These are phyloP conservation scores for Sungouiozyma ichnusensis DNA, from an alignment of 805 yeast genomes.

Conservation along the genomic window DNA sequence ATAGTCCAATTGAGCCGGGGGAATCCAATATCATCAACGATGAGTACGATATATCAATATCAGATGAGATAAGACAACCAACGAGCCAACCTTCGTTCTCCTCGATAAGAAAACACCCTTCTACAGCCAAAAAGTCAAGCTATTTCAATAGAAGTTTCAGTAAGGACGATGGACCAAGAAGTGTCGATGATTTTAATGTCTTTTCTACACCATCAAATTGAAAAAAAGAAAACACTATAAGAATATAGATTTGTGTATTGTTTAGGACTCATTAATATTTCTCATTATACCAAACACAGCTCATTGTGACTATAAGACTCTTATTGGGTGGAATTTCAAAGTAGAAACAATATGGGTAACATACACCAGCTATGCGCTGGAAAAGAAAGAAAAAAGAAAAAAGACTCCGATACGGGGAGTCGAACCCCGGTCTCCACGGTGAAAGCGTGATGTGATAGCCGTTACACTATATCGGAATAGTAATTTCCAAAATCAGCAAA, in stretches of 20 bases:
- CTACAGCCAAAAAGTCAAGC: not conserved
- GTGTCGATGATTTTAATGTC: constrained; percentile 1
- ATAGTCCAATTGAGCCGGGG: constrained; percentile 4
- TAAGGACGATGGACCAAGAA: not conserved
- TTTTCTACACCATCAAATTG: constrained; percentile 4
- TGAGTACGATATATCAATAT: not conserved
- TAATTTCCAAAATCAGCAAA: not conserved
- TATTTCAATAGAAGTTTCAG: not conserved
- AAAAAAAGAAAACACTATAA: no score
- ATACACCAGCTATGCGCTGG: not conserved
- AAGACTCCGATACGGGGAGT: constrained; percentile 27
- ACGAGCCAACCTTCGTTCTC: constrained; percentile 2
- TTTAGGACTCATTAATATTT: no score
- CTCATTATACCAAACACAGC: no score
- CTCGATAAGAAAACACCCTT: not conserved
- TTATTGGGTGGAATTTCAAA: not conserved
- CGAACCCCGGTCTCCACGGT: constrained; percentile 31
- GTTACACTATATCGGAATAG: constrained; percentile 28
- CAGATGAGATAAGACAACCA: not conserved
- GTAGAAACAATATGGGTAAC: not conserved
- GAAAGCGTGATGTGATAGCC: constrained; percentile 29
- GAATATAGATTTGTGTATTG: no score
- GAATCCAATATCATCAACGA: not conserved
- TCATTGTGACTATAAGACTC: no score
- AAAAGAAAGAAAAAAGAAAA: not conserved